Base-by-base conservation (phyloP, 768 basidiomycete species). In the Termitomyces heimii region DNA sequence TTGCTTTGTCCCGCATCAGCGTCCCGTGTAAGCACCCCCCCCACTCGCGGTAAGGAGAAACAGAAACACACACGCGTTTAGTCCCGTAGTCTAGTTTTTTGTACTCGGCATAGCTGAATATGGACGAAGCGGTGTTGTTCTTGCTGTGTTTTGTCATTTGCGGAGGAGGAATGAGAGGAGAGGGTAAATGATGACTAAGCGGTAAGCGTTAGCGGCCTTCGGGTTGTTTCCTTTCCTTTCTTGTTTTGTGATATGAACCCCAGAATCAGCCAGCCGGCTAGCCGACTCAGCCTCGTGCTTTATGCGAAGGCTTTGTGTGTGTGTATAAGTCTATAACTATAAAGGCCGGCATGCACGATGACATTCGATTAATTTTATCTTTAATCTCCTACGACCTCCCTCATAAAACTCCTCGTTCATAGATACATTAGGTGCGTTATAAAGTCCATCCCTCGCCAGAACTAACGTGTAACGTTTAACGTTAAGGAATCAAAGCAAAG, bases 51-150 rank as follows among this genome's bases (percentile, higher is more conserved):
- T n/a, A n/a, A n/a, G n/a, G n/a, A n/a, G n/a, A n/a, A n/a, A n/a
- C 39, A 24, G 9, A 6, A 31, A 22, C 44, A 58, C 80, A 57
- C 66, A 89, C 88, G 56, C 79, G 79, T 72, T 85, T 91, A 2
- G 89, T 91, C 8, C 92, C 92, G 75, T 94, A 93, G 65, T 87
- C 84, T 20, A 90, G 77, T 68, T 84, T 91, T 68, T 89, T 89
- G 72, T 91, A 87, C 68, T 94, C 92, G 6, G 90, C 92, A 64
- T 94, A 92, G 31, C 89, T 92, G 71, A 93, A 93, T 54, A 92
- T 89, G 0, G 89, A 92, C 8, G 89, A 92, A 4, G 90, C 91
- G 4, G 91, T 92, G 64, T 92, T 92, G 68, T 92, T 93, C 72
- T 91, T 92, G 79, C 86, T 89, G 67, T 93, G 90, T 71, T 92